Evolutionary conservation across 345 rosid species (phyloP).

Genomic region (Anacardium occidentale): DNA sequence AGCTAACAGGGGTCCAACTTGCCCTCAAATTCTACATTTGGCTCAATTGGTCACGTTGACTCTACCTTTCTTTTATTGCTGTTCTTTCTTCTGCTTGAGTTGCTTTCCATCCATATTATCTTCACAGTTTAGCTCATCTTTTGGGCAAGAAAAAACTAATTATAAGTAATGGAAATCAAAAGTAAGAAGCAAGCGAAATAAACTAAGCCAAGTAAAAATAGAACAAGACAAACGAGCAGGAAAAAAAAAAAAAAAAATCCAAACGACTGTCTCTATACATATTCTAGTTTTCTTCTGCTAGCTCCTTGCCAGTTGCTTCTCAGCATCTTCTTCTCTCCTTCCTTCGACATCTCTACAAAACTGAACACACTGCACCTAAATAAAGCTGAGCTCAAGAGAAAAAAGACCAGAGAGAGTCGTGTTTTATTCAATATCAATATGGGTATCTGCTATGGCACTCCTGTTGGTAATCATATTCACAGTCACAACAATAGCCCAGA

Average conservation of each 20-base stretch:
- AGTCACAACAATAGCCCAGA: background rate
- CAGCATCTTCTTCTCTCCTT: slow-evolving; percentile 20
- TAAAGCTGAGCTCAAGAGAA: background rate
- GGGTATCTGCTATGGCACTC: slow-evolving; percentile 17
- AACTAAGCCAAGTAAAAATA: background rate
- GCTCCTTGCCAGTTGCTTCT: background rate
- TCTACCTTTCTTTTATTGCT: background rate
- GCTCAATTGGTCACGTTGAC: background rate
- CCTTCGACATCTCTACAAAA: slow-evolving; percentile 1
- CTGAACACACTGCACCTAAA: background rate
- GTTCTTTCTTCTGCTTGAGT: no score
- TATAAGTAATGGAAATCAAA: background rate
- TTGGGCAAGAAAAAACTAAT: background rate
- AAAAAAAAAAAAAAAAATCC: slow-evolving; percentile 6
- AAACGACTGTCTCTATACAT: background rate
- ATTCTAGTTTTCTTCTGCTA: background rate
- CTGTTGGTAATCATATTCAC: background rate
- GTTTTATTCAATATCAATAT: background rate
- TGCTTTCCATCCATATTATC: background rate
- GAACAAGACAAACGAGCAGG: background rate
- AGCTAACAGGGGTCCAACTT: background rate
- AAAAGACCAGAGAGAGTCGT: background rate
- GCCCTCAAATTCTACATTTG: background rate
- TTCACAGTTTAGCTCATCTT: background rate
- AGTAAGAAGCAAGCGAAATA: background rate